Base-by-base conservation (phyloP, 1,284 basidiomycete species). In the Cutaneotrichosporon sp. region DNA sequence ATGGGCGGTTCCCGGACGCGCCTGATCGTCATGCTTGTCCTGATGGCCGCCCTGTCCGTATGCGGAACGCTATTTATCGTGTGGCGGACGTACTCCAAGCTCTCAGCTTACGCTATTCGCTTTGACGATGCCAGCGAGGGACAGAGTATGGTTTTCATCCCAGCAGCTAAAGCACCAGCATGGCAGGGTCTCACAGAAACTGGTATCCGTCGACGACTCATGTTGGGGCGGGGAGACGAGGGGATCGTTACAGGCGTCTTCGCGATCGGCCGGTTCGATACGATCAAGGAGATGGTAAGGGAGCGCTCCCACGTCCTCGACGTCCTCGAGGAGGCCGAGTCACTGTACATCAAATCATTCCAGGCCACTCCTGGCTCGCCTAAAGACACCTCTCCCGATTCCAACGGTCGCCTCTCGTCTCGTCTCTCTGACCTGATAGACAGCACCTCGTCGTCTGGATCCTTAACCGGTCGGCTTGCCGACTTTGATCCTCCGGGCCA, bases 321-420 rank as follows among this genome's bases (percentile, higher is more conserved):
- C 67, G 86, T 88, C 65, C 83, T 92, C 9, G 90, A 92, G 80
- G 84, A 87, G 57, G 88, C 89, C 3, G 90, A 91, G 80, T 85
- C 88, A 7, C 85, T 84, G 71, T 91, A 91, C 73, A 90, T 92
- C 69, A 82, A 83, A 58, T 89, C 88, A 0, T 90, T 91, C 81
- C 57, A 22, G 22, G 21, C 47, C n/a, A 21, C 47, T 10, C 50
- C 30, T 16, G 14, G 50, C 26, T 16, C 13, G 26, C 1, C 38
- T 16, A 40, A 40, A 5, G 2, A 14, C 10, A 40, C 1, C 10
- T 14, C 38, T 40, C 38, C 13, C 1, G 38, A 40, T 16, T 14
- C 13, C 11, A 40, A 40, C 38, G 6, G 38, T 14, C 38, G 5
- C 10, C 38, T 40, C 38, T 40, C 38, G 5, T 40, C 36, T 13